Percentiles rank a stretch among this genome's conserved stretches.
phyloP scores from a whole-genome alignment of 2,329 filamentous ascomycete genomes.

The Parastagonospora nodorum region DNA sequence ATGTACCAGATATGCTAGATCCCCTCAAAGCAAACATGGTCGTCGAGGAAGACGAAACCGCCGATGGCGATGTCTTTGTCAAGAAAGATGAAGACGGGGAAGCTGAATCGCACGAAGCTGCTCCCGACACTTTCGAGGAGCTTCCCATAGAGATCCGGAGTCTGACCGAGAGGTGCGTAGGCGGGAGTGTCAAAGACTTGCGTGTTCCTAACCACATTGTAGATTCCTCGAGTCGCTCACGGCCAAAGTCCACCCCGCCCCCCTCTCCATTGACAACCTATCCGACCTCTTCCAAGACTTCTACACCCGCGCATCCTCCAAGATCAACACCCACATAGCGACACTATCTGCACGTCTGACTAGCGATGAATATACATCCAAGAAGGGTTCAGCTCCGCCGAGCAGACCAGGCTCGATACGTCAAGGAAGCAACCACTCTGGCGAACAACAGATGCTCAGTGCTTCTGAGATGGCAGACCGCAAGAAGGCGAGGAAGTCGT shows the following conservation, averaged over 20 bases:
- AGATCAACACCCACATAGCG: conserved; percentile 86
- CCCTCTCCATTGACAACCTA: conserved; percentile 80
- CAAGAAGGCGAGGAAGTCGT: conserved; percentile 74
- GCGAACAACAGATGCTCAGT: conserved; percentile 86
- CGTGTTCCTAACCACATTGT: not conserved
- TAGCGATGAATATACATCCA: conserved; percentile 59
- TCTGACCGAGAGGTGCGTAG: conserved; percentile 76
- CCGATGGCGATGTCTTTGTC: conserved; percentile 49
- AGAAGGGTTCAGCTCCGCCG: conserved; percentile 49
- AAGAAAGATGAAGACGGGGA: conserved; percentile 44
- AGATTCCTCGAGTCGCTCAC: conserved; percentile 91
- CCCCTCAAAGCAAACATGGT: conserved; percentile 46
- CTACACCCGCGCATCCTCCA: conserved; percentile 77
- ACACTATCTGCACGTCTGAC: conserved; percentile 76
- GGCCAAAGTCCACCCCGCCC: conserved; percentile 82
- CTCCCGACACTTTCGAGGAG: conserved; percentile 77
- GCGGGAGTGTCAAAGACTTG: too few species aligned
- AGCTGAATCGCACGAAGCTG: conserved; percentile 27
- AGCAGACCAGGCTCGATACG: conserved; percentile 45
- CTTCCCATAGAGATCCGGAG: conserved; percentile 93
- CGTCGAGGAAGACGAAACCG: conserved; percentile 41
- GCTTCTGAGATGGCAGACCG: conserved; percentile 79
- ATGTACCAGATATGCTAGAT: conserved; percentile 51
- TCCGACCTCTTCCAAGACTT: conserved; percentile 94
- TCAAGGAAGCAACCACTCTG: conserved; percentile 42